Evolutionary conservation across 2,329 filamentous ascomycete genomes (phyloP), one percentile per base, ranked within the genome.

Genomic region (Apiospora sp.): DNA sequence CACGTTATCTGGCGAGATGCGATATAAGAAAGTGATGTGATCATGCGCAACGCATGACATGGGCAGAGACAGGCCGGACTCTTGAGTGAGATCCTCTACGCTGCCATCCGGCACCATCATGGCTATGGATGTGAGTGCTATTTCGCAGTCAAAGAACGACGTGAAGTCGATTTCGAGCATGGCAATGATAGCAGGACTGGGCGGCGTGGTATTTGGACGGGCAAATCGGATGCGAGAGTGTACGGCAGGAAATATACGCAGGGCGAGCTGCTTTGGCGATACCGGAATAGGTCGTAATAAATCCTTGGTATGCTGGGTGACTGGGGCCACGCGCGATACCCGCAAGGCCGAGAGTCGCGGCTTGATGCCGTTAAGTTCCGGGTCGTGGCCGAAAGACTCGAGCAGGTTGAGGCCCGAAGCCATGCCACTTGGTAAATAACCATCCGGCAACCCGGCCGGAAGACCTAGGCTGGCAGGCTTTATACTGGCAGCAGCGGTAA

Each of bases 351-450:
- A 94, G 2, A 96, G 85, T 43, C 89, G 89, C 67, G 93, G 92
- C 75, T 87, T 87, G 37, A 90, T 83, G 48, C 91, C 90, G 22
- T 84, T 85, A 24, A 94, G 84, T 37, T 87, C 87, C 30, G 91
- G 89, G 78, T 95, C 93, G 74, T 86, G 86, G 70, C 88, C 87
- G 74, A 96, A 93, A 3, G 93, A 88, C 78, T 93, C 92, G 19
- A 96, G 88, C n/a, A 96, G 85, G 80, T 96, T 96, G 74, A 94
- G 86, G 1, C 92, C 91, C 8, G 91, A 88, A 0, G 93, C 91
- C 37, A 91, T 83, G 72, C 91, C 89, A 78, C 92, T 94, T 48
- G 89, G 88, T 44, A 96, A 86, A 78, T 94, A 94, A 70, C 92
- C 91, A 72, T 89, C 86, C 13, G 85, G 83, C 30, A 82, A 75